phyloP scores from a whole-genome alignment of 208 protist species.

The Willaertia magna region DNA sequence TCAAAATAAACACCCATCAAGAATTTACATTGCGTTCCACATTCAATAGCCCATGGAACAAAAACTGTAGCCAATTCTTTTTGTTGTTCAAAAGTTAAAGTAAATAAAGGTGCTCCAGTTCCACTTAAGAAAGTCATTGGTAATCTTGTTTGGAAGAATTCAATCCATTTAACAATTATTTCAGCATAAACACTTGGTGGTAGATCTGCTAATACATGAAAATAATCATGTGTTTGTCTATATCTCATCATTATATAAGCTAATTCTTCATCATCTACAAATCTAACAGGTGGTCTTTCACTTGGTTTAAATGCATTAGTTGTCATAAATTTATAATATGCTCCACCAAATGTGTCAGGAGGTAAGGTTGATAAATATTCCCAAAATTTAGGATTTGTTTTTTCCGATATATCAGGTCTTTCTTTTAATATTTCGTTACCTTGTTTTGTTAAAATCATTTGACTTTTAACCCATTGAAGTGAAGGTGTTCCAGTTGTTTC shows the following conservation, averaged over 20 bases:
- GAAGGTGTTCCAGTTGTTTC: slow-evolving; percentile 38
- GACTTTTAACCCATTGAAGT: slow-evolving; percentile 19
- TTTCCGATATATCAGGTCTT: slow-evolving; percentile 18
- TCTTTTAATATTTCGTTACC: slow-evolving; percentile 26
- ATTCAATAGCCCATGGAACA: background rate
- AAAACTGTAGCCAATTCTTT: background rate
- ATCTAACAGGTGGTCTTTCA: slow-evolving; percentile 36
- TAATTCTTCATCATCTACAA: slow-evolving; percentile 47
- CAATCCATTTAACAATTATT: slow-evolving; percentile 40
- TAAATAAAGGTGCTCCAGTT: background rate
- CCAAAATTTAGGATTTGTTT: slow-evolving; percentile 21
- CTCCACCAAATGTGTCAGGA: slow-evolving; percentile 31
- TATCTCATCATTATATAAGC: slow-evolving; percentile 50
- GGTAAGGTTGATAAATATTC: slow-evolving; percentile 14
- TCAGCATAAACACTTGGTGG: slow-evolving; percentile 29
- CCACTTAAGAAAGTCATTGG: slow-evolving; percentile 24
- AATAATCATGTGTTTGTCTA: slow-evolving; percentile 52
- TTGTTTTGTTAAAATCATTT: slow-evolving; percentile 24
- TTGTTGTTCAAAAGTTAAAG: background rate
- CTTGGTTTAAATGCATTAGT: slow-evolving; percentile 26
- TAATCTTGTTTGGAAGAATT: slow-evolving; percentile 41
- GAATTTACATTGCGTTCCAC: background rate
- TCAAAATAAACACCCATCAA: background rate
- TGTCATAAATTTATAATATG: slow-evolving; percentile 37
- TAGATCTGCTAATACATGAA: slow-evolving; percentile 34